These are phyloP conservation scores for Stevia rebaudiana DNA, from an alignment of 140 eudicot species.

Conservation along the genomic window DNA sequence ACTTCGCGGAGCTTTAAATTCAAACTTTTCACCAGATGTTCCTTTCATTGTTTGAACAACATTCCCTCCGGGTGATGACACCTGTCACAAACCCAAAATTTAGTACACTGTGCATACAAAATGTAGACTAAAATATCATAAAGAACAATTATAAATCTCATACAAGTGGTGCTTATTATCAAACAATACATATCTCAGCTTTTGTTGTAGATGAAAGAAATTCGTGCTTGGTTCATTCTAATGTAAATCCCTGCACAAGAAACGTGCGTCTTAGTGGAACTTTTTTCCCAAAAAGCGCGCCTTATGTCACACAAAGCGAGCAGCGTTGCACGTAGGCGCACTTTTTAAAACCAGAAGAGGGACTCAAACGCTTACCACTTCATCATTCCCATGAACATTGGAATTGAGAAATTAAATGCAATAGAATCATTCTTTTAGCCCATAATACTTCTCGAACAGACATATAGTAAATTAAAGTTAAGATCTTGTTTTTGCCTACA, in stretches of 20 bases:
- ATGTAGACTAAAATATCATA: not conserved
- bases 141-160: not conserved
- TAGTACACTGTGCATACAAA: slow-evolving; percentile 10
- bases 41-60: slow-evolving; percentile 77
- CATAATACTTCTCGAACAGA: not conserved
- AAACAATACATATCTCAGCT: not conserved
- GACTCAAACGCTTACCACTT: no score
- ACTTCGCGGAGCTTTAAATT: slow-evolving; percentile 88
- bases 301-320: no score
- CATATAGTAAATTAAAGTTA: not conserved
- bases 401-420: not conserved
- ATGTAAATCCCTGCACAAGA: no score
- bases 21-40: slow-evolving; percentile 91
- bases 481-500: not conserved
- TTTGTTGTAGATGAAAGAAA: not conserved
- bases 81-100: slow-evolving; percentile 44
- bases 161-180: not conserved
- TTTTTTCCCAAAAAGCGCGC: no score
- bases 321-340: no score
- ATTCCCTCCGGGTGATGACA: slow-evolving; percentile 74
- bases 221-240: not conserved
- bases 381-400: not conserved
- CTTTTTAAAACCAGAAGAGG: no score
- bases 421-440: not conserved
- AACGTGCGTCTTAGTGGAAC: no score